Conservation (phyloP, 768 basidiomycete genomes). For the Trichaptum fuscoviolaceum region DNA sequence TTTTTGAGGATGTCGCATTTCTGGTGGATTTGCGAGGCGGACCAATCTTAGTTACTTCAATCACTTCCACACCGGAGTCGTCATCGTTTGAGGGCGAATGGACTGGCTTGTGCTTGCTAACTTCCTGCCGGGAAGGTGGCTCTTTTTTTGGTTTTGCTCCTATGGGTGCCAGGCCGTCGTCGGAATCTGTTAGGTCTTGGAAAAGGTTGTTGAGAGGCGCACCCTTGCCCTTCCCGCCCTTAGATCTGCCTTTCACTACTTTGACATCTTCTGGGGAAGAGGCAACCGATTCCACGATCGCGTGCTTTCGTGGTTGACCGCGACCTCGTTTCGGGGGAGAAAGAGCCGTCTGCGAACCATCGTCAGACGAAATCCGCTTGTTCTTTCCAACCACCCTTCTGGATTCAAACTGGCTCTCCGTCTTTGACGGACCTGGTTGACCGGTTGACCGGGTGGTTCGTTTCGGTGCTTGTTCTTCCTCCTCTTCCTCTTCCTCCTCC, state of each 20-base stretch:
- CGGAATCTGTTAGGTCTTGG: neutral
- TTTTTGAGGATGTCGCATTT: neutral
- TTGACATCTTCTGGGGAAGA: neutral
- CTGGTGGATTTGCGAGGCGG: neutral
- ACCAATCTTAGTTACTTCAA: neutral
- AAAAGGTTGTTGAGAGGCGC: neutral
- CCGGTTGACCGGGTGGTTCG: neutral
- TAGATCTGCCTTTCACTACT: neutral
- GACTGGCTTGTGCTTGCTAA: no score
- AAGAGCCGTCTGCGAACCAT: neutral
- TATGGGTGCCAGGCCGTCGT: neutral
- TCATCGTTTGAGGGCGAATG: neutral
- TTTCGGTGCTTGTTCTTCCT: conserved; percentile 18
- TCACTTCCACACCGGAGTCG: neutral
- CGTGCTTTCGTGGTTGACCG: conserved; percentile 6
- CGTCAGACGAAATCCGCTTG: neutral
- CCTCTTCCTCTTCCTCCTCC: conserved; percentile 18
- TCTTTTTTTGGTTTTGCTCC: neutral
- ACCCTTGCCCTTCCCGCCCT: neutral
- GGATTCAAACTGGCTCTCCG: neutral
- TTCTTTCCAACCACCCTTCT: neutral
- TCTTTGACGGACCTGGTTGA: neutral
- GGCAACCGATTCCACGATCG: neutral
- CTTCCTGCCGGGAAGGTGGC: no score
- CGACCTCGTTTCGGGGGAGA: neutral